Evolutionary conservation across 140 eudicot species (phyloP).

Genomic region (Ambrosia hybrid): DNA sequence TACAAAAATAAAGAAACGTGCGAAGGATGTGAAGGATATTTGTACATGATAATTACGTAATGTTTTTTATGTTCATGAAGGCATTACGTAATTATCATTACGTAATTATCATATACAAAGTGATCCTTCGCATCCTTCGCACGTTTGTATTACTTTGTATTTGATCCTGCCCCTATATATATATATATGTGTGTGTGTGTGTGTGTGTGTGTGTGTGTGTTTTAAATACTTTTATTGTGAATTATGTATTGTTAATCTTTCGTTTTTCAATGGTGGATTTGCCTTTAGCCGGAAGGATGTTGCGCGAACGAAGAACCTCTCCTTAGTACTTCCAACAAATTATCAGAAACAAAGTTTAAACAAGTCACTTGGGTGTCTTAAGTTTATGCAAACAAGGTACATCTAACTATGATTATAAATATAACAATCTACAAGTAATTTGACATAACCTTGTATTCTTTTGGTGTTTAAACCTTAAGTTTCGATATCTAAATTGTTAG

Average conservation of each 20-base stretch:
- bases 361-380: conserved; percentile 69
- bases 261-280: conserved; percentile 47
- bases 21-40: too few relatives aligned
- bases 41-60: too few relatives aligned
- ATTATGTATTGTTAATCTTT: neutral
- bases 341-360: neutral
- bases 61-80: too few relatives aligned
- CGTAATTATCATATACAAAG: too few relatives aligned
- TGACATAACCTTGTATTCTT: neutral
- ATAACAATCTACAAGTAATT: too few relatives aligned
- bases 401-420: neutral
- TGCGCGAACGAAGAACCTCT: conserved; percentile 19
- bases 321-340: conserved; percentile 35
- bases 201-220: too few relatives aligned
- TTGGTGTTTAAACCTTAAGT: neutral
- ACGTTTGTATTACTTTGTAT: too few relatives aligned
- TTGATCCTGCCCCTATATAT: too few relatives aligned
- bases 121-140: too few relatives aligned
- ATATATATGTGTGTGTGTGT: too few relatives aligned
- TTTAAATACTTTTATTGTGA: neutral
- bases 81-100: too few relatives aligned
- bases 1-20: too few relatives aligned
- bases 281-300: conserved; percentile 80
- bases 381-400: conserved; percentile 64
- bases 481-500: neutral